These are phyloP conservation scores for Verbena officinalis DNA, from an alignment of 257 asterid species.

Conservation along the genomic window DNA sequence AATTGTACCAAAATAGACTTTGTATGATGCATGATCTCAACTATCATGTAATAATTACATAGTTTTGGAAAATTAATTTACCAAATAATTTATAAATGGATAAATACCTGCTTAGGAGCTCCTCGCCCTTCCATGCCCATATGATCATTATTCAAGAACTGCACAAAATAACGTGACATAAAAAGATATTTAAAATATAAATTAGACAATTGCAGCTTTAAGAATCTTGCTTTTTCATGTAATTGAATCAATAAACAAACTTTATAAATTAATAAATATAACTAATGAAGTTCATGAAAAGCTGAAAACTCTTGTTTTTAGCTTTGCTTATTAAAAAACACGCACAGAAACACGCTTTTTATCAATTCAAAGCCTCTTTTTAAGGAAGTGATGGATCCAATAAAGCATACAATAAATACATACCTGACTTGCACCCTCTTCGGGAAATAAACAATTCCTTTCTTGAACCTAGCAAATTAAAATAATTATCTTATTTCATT, in stretches of 20 bases:
- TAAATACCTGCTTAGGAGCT: constrained; percentile 23
- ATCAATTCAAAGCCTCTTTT: constrained; percentile 37
- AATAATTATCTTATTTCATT: neutral
- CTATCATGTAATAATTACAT: neutral
- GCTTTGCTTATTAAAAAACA: constrained; percentile 19
- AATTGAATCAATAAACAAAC: constrained; percentile 4
- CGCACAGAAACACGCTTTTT: constrained; percentile 9
- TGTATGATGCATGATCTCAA: neutral
- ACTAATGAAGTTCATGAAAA: constrained; percentile 26
- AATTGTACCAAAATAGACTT: no score
- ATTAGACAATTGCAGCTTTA: constrained; percentile 34
- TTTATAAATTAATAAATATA: constrained; percentile 32
- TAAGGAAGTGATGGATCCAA: constrained; percentile 61
- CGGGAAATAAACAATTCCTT: constrained; percentile 39
- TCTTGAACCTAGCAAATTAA: constrained; percentile 44
- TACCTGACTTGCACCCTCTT: constrained; percentile 39
- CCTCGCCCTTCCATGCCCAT: constrained; percentile 23
- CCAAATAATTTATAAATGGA: no score
- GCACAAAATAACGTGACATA: constrained; percentile 13
- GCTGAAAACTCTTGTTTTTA: constrained; percentile 32
- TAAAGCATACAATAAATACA: constrained; percentile 32
- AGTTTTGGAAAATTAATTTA: no score
- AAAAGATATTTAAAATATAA: constrained; percentile 10
- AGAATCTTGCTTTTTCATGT: constrained; percentile 21
- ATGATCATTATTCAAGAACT: constrained; percentile 22